These are phyloP conservation scores for Termitomyces sp. DNA, from an alignment of 768 basidiomycete species.

Conservation along the genomic window DNA sequence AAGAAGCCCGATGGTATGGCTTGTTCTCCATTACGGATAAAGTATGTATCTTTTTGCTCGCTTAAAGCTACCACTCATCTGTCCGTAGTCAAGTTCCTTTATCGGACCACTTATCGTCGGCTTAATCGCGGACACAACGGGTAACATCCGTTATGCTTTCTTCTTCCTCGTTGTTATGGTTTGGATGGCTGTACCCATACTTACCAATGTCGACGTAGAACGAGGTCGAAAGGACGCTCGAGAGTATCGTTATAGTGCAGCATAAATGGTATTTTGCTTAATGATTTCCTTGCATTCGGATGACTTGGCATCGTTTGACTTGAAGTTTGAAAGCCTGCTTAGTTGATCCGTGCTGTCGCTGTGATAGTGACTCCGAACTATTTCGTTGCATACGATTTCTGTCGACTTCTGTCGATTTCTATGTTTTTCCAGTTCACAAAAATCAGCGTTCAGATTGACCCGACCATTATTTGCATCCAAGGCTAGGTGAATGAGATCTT, in stretches of 20 bases:
- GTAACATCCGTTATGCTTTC: constrained; percentile 90
- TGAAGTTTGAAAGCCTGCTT: neutral
- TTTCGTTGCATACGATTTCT: neutral
- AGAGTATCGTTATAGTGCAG: constrained; percentile 31
- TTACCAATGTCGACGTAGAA: constrained; percentile 69
- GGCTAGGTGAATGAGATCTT: neutral
- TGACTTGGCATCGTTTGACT: neutral
- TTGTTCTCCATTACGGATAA: constrained; percentile 92
- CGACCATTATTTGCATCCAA: neutral
- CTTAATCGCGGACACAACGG: constrained; percentile 82
- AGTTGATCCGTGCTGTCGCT: neutral
- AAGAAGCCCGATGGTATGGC: constrained; percentile 89
- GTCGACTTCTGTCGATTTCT: too few species aligned
- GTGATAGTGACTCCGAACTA: neutral
- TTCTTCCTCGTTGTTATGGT: constrained; percentile 85
- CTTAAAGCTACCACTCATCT: neutral
- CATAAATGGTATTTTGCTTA: neutral
- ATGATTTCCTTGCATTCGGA: neutral
- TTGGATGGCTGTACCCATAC: constrained; percentile 75
- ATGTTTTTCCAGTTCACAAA: neutral
- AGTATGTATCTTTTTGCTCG: constrained; percentile 35
- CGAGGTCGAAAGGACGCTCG: constrained; percentile 54
- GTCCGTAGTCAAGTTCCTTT: constrained; percentile 81
- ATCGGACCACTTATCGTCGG: constrained; percentile 89
- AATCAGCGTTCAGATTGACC: neutral